phyloP scores from a whole-genome alignment of 176 grass and related monocot species.

The Oryza longistaminata region DNA sequence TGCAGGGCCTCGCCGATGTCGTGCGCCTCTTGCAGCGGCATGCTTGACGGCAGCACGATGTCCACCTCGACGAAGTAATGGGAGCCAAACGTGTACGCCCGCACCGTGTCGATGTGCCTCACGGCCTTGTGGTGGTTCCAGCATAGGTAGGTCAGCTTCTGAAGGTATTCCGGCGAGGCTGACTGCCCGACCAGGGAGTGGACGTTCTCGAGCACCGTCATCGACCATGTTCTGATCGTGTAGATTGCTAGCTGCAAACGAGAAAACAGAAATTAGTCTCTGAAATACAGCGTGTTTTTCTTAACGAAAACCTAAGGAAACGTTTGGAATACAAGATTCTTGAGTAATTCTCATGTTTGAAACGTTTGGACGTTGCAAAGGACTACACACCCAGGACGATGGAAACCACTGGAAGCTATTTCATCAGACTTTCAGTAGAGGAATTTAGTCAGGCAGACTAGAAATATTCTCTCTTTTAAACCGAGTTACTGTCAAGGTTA shows the following conservation, averaged over 20 bases:
- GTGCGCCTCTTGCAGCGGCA: slow-evolving; percentile 81
- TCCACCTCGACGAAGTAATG: slow-evolving; percentile 98
- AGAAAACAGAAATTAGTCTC: background rate
- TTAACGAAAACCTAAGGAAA: too few relatives aligned
- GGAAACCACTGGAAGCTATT: background rate
- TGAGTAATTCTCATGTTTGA: background rate
- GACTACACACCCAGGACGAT: background rate
- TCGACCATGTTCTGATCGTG: slow-evolving; percentile 88
- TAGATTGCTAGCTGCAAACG: slow-evolving; percentile 76
- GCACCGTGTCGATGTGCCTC: slow-evolving; percentile 89
- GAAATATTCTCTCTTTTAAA: background rate
- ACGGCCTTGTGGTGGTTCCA: slow-evolving; percentile 99
- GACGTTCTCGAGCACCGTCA: slow-evolving; percentile 90
- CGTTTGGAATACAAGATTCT: background rate
- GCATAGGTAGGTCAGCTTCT: slow-evolving; percentile 93
- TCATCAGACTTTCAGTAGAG: background rate
- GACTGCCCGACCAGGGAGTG: slow-evolving; percentile 91
- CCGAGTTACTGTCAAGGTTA: background rate
- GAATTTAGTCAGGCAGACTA: background rate
- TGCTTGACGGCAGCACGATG: slow-evolving; percentile 80
- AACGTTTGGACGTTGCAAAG: background rate
- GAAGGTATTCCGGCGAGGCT: slow-evolving; percentile 80
- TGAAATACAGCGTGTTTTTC: background rate
- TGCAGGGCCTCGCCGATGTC: slow-evolving; percentile 96
- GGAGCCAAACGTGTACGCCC: slow-evolving; percentile 94